Evolutionary conservation across 306 rosid species (phyloP), one percentile per base, ranked within the genome.

Genomic region (Vigna trinervia): DNA sequence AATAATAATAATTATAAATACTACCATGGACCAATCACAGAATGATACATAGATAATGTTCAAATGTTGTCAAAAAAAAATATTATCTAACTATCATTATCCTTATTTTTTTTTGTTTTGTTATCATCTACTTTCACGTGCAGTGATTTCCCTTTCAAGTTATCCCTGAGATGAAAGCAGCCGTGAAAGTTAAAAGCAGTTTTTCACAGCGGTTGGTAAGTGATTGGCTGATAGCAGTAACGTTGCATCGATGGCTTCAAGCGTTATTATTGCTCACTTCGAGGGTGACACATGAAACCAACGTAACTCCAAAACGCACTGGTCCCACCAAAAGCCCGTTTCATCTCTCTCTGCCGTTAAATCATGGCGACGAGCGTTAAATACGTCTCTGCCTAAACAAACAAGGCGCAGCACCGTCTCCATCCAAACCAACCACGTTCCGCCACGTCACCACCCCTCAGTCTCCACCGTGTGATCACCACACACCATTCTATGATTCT

Each of bases 301-400:
- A 28, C 17, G 2, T 51, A 28, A 15, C 10, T 59, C 70, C 71
- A 58, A 36, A 78, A 58, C 23, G 26, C 23, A 43, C 38, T 39
- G 77, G 9, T 57, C 82, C 82, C 77, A 78, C 17, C 38, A 30
- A 5, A 34, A 3, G 36, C 75, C 68, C 8, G 59, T 26, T 66
- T 57, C 11, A n/a, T 36, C 77, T 70, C 38, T 71, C 47, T 26
- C n/a, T 1, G 57, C 77, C 77, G 77, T 78, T 71, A 32, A 22
- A 36, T 23, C 20, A 36, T 50, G 76, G 52, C 61, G 6, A 60
- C 32, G 47, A 13, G 57, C 73, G 78, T 79, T 79, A 30, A 32
- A 78, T 70, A 52, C 57, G 26, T 0, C 80, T 4, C 64, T 76
- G 1, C 65, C 57, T 1, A 60, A 10, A 17, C 22, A 58, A 59